Base-by-base conservation (phyloP, 257 asterid species). In the Oldenlandia corymbosa region DNA sequence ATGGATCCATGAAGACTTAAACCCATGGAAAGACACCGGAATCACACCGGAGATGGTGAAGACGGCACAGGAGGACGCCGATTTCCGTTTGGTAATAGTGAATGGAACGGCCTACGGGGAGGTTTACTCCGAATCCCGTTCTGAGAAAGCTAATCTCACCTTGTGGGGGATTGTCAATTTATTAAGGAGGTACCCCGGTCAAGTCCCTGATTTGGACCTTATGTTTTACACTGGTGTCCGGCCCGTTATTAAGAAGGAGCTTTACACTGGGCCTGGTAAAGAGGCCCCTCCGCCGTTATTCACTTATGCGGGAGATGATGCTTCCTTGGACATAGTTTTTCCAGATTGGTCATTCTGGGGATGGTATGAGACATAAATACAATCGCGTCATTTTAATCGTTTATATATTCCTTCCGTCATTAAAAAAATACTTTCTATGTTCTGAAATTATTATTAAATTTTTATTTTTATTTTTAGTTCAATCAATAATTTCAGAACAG, bases 281-380 rank as follows among this genome's bases (percentile, higher is more conserved):
- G 23, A 66, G 14, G 32, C 68, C 28, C 76, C 80, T 7, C 80
- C 80, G 10, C 76, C 80, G 6, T 20, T 70, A 56, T 75, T 75
- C 60, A 60, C 73, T 2, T 75, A 67, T 39, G 72, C 73, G 24
- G 73, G 78, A 24, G 49, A 65, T 57, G 69, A 75, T 54, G 18
- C 57, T 5, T 68, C 73, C 36, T 71, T 72, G 51, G 83, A 78
- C 58, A 75, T 78, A 65, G 83, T 59, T 26, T 75, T 78, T 60
- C 80, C 80, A 10, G 80, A 78, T 26, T 75, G 80, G 80, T 75
- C 83, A 4, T 78, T 78, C 59, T 78, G 83, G 83, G 83, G 83
- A 61, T 78, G 83, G 83, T 78, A 78, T 1, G 34, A n/a, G n/a
- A n/a, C n/a, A n/a, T n/a, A n/a, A n/a, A n/a, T n/a, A n/a, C n/a